phyloP scores from a whole-genome alignment of 257 asterid genomes.

The Thymus mandschuricus region DNA sequence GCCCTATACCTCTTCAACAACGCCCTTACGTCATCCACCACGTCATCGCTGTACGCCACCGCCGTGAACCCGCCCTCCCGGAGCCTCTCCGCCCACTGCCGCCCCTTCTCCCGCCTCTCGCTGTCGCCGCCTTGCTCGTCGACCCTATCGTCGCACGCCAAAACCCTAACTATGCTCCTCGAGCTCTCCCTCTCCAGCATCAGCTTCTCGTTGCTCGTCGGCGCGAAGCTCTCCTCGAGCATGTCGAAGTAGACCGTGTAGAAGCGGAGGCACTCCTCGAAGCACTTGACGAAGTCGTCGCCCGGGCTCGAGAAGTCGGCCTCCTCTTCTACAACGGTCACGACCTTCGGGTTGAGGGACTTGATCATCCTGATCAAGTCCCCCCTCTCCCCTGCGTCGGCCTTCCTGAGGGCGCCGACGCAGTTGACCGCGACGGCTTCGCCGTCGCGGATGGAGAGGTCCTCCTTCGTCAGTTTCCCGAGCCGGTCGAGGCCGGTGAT shows the following conservation, averaged over 20 bases:
- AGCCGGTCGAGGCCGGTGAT: conserved; percentile 44
- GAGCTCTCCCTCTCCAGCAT: conserved; percentile 82
- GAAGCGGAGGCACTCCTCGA: conserved; percentile 82
- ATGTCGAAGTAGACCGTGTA: conserved; percentile 70
- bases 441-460: conserved; percentile 52
- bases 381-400: conserved; percentile 40
- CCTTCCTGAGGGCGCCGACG: conserved; percentile 54
- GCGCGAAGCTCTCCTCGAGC: conserved; percentile 70
- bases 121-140: conserved; percentile 32
- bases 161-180: conserved; percentile 71
- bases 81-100: conserved; percentile 72
- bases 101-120: conserved; percentile 74
- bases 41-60: conserved; percentile 63
- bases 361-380: conserved; percentile 42
- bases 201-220: conserved; percentile 77
- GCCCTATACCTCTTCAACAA: conserved; percentile 67
- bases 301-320: conserved; percentile 62
- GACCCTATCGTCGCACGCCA: conserved; percentile 62
- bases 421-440: conserved; percentile 81
- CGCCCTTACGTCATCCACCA: conserved; percentile 72
- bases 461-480: conserved; percentile 57
- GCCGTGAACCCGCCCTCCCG: conserved; percentile 47
- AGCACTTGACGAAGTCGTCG: conserved; percentile 56
- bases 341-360: conserved; percentile 58
- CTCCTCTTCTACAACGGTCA: conserved; percentile 80